A percentile compares a stretch with the other conserved stretches of the same genome.
Conservation (phyloP, 805 yeast genomes). For the Wickerhamiella vanderwaltii region DNA sequence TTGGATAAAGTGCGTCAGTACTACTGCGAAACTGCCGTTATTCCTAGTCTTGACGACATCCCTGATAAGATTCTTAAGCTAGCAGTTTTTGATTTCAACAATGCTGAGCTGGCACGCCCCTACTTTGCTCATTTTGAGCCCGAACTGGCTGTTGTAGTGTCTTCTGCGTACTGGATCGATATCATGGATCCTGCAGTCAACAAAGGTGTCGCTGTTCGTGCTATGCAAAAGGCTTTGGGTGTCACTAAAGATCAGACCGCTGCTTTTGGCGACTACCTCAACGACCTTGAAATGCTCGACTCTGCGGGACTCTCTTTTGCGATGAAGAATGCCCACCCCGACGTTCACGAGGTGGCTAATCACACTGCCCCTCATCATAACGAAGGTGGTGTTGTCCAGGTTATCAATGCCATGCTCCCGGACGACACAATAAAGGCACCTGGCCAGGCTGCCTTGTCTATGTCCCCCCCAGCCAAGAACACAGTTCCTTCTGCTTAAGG, state of each 20-base stretch:
- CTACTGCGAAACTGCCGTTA: constrained; percentile 10
- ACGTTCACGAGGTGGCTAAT: constrained; percentile 6
- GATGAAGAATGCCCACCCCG: constrained; percentile 9
- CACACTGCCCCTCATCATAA: constrained; percentile 7
- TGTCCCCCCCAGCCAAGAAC: too few species aligned
- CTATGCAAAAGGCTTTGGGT: constrained; percentile 9
- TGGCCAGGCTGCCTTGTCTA: too few species aligned
- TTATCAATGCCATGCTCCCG: constrained; percentile 7
- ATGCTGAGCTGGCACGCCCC: constrained; percentile 5
- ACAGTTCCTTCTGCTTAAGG: too few species aligned
- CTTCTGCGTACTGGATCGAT: constrained; percentile 8
- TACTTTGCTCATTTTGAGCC: constrained; percentile 11
- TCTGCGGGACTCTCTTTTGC: constrained; percentile 6
- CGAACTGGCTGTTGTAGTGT: constrained; percentile 8
- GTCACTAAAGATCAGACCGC: constrained; percentile 8
- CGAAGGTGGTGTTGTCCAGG: constrained; percentile 9
- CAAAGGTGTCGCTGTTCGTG: constrained; percentile 9
- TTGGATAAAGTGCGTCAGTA: constrained; percentile 8
- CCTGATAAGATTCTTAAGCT: constrained; percentile 9
- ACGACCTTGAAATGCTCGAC: constrained; percentile 8
- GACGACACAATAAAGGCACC: background rate
- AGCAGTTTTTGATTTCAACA: constrained; percentile 6
- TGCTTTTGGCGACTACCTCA: constrained; percentile 10
- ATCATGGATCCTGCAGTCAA: constrained; percentile 8
- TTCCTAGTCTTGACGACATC: constrained; percentile 5